phyloP scores from a whole-genome alignment of 305 asterid genomes.

The Solanum hybrid region DNA sequence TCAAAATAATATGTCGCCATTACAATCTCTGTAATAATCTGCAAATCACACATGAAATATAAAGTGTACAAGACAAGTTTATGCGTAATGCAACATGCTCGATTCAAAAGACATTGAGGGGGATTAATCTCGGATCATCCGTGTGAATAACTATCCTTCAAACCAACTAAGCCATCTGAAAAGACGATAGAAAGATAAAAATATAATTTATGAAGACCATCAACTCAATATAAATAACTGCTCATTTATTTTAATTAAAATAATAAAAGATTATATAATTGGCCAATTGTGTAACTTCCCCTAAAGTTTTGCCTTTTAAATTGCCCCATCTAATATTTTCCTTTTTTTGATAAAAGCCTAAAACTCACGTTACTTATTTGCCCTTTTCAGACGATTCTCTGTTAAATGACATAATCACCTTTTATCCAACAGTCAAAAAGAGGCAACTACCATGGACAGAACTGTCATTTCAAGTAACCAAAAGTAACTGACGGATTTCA shows the following conservation, averaged over 20 bases:
- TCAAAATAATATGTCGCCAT: too few relatives aligned
- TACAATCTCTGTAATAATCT: too few relatives aligned
- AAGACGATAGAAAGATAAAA: neutral
- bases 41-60: neutral
- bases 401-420: slow-evolving; percentile 15
- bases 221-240: neutral
- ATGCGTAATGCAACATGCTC: neutral
- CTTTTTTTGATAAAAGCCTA: neutral
- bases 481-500: neutral
- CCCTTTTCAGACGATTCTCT: neutral
- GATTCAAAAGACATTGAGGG: neutral
- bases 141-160: neutral
- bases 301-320: neutral
- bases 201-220: neutral
- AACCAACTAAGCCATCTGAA: neutral
- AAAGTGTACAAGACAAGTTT: rapidly evolving
- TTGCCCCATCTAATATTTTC: neutral
- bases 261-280: neutral
- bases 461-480: neutral
- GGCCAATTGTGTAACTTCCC: neutral
- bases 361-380: neutral
- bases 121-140: rapidly evolving
- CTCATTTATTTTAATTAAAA: neutral
- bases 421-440: neutral
- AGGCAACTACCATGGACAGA: slow-evolving; percentile 2